Conservation (phyloP, 768 basidiomycete genomes). For the Tephrocybe sp. region DNA sequence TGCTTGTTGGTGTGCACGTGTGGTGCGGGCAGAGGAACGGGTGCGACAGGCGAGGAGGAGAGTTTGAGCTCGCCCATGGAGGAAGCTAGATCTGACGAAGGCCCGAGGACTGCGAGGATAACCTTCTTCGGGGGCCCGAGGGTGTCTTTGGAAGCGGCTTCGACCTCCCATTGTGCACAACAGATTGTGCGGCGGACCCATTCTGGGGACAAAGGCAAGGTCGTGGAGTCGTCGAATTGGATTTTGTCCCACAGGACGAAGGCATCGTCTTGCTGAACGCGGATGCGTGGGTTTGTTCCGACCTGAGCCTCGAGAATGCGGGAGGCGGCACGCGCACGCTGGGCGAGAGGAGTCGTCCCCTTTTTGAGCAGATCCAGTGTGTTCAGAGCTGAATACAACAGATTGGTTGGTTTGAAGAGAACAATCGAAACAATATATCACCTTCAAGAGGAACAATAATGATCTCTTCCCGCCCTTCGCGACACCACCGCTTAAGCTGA, state of each 20-base stretch:
- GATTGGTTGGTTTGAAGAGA: neutral
- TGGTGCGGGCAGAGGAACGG: conserved; percentile 69
- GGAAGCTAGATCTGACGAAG: conserved; percentile 30
- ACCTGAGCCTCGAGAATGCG: conserved; percentile 88
- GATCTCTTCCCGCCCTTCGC: conserved; percentile 73
- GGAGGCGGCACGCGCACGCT: conserved; percentile 84
- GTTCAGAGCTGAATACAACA: conserved; percentile 65
- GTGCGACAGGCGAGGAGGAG: conserved; percentile 33
- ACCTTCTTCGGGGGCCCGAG: conserved; percentile 42
- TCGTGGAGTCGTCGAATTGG: conserved; percentile 37
- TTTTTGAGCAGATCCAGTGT: conserved; percentile 94
- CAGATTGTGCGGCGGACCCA: conserved; percentile 86
- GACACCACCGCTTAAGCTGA: conserved; percentile 82
- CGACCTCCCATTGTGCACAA: conserved; percentile 75
- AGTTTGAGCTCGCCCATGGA: conserved; percentile 24
- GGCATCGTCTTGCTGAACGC: conserved; percentile 80
- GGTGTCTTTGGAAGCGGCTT: conserved; percentile 40
- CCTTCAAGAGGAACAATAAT: conserved; percentile 89
- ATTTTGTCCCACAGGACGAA: conserved; percentile 83
- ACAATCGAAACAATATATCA: conserved; percentile 32
- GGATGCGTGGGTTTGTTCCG: conserved; percentile 77
- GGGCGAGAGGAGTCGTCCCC: conserved; percentile 74
- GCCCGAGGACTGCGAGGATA: conserved; percentile 54
- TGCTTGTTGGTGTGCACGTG: conserved; percentile 52
- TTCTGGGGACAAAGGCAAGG: conserved; percentile 58